These are phyloP conservation scores for Eucalyptus marginata DNA, from an alignment of 345 rosid genomes.

Conservation along the genomic window DNA sequence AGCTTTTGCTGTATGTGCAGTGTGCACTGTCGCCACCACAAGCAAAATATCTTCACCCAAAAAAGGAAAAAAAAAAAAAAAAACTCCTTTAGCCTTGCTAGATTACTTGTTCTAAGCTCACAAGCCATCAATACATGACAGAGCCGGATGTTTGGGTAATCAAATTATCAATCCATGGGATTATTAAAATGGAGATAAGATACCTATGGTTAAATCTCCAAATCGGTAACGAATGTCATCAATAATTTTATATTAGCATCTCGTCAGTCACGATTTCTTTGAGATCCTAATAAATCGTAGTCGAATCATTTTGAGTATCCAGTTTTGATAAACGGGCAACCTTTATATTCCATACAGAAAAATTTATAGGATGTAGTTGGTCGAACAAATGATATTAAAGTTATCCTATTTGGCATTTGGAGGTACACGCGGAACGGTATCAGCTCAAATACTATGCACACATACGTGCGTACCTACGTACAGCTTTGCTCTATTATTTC, in stretches of 20 bases:
- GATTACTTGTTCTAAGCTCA: neutral
- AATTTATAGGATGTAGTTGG: accelerated
- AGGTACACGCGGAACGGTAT: neutral
- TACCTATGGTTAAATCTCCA: neutral
- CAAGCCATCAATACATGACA: neutral
- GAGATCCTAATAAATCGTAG: accelerated
- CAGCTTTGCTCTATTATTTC: neutral
- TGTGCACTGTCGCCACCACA: neutral
- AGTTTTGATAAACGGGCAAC: neutral
- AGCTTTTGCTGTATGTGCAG: neutral
- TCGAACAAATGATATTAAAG: accelerated
- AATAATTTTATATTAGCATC: neutral
- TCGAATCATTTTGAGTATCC: accelerated
- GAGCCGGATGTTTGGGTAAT: neutral
- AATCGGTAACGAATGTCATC: neutral
- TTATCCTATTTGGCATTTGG: accelerated
- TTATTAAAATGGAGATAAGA: neutral
- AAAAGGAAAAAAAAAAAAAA: neutral
- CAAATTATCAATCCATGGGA: neutral
- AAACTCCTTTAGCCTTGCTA: neutral
- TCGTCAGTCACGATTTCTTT: accelerated
- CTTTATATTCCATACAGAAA: too few species aligned
- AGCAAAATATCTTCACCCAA: neutral
- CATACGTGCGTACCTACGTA: neutral
- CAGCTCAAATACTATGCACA: neutral